Evolutionary conservation across 2,329 filamentous ascomycete genomes (phyloP).

Genomic region (Alternaria viburni): DNA sequence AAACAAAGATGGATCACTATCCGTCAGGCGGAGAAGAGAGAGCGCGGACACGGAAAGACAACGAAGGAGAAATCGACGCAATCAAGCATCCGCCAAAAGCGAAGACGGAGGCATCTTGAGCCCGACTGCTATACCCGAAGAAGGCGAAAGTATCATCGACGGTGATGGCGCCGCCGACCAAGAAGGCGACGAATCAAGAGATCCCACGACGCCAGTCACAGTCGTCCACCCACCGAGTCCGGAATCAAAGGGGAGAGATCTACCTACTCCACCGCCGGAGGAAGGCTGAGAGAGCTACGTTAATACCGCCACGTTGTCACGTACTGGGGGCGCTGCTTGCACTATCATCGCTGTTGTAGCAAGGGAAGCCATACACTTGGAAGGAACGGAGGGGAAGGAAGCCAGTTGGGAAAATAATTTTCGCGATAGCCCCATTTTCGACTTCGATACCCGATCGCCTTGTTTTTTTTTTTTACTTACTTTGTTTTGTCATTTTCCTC

Average conservation of each 20-base stretch:
- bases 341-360: neutral
- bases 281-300: neutral
- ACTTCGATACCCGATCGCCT: constrained; percentile 11
- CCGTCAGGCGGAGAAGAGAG: constrained; percentile 70
- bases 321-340: neutral
- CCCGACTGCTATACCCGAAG: constrained; percentile 41
- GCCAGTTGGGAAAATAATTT: neutral
- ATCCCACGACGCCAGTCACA: constrained; percentile 39
- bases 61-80: constrained; percentile 66
- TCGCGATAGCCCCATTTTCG: neutral
- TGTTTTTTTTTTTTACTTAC: neutral
- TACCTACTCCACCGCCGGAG: constrained; percentile 43
- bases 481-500: neutral
- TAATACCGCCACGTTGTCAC: neutral
- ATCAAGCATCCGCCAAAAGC: constrained; percentile 38
- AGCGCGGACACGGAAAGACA: constrained; percentile 81
- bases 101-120: constrained; percentile 44
- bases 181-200: constrained; percentile 14
- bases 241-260: constrained; percentile 33
- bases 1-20: constrained; percentile 55
- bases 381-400: neutral
- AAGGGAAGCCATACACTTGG: neutral
- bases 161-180: constrained; percentile 13
- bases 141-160: constrained; percentile 20
- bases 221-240: constrained; percentile 49